Conservation (phyloP, 805 yeast species). For the Candida morakotiae region DNA sequence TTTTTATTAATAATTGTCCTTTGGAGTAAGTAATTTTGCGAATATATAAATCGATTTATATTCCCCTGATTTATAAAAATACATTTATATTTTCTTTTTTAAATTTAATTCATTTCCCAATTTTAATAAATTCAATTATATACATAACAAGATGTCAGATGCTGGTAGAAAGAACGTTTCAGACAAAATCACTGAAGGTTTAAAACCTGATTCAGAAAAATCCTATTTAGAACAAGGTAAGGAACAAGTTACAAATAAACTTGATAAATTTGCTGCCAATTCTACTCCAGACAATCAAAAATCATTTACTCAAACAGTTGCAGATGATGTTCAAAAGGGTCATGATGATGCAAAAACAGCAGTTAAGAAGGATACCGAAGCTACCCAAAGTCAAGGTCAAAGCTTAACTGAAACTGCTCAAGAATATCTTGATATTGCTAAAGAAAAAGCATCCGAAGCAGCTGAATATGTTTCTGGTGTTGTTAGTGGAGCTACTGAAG, state of each 20-base stretch:
- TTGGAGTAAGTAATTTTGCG: too few species aligned
- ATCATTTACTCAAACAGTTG: slow-evolving; percentile 63
- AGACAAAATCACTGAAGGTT: slow-evolving; percentile 61
- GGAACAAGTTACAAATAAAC: slow-evolving; percentile 63
- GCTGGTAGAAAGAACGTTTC: slow-evolving; percentile 73
- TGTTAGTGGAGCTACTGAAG: slow-evolving; percentile 56
- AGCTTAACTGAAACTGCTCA: slow-evolving; percentile 40
- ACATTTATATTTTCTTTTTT: too few species aligned
- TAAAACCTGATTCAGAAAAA: slow-evolving; percentile 73
- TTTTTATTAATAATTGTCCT: too few species aligned
- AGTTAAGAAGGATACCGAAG: slow-evolving; percentile 15
- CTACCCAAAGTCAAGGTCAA: slow-evolving; percentile 8
- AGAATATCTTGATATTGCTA: slow-evolving; percentile 51
- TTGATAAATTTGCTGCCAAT: slow-evolving; percentile 58
- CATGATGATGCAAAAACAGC: slow-evolving; percentile 47
- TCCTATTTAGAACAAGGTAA: slow-evolving; percentile 59
- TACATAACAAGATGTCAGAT: too few species aligned
- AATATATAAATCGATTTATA: too few species aligned
- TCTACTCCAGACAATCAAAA: slow-evolving; percentile 64
- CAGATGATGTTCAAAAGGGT: slow-evolving; percentile 58
- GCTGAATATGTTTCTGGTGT: slow-evolving; percentile 54
- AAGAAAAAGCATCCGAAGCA: slow-evolving; percentile 49
- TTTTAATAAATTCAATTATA: too few species aligned
- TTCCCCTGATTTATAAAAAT: too few species aligned
- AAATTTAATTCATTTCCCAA: too few species aligned